phyloP scores from a whole-genome alignment of 192 early-diverging fungal species.

The Mortierella alpina region DNA sequence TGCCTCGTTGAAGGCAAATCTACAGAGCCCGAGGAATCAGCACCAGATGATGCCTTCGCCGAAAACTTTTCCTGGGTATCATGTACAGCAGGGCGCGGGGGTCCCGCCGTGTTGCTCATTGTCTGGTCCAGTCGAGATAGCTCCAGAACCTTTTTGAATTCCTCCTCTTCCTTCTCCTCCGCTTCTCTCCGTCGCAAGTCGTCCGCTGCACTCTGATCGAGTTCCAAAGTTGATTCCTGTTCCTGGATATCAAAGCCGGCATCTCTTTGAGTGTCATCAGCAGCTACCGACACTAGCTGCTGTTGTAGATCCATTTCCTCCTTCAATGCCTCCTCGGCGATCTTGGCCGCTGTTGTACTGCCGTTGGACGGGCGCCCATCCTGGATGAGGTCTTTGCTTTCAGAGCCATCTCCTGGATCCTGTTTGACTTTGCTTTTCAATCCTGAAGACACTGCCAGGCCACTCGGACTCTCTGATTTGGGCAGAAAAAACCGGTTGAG shows the following conservation, averaged over 20 bases:
- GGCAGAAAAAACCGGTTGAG: slow-evolving; percentile 40
- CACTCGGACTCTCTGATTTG: slow-evolving; percentile 1
- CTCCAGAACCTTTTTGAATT: not conserved
- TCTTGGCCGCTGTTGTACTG: not conserved
- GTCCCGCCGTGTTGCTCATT: not conserved
- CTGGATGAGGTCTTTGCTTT: not conserved
- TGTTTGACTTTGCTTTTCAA: not conserved
- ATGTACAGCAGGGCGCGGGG: too few species aligned
- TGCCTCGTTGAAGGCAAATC: slow-evolving; percentile 31
- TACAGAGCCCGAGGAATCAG: not conserved
- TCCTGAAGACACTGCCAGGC: not conserved
- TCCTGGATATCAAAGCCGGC: slow-evolving; percentile 11
- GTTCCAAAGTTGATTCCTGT: not conserved
- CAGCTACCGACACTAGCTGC: slow-evolving; percentile 3
- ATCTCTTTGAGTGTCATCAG: slow-evolving; percentile 7
- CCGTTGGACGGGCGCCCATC: not conserved
- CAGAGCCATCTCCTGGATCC: not conserved
- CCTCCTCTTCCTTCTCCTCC: not conserved
- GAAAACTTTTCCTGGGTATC: too few species aligned
- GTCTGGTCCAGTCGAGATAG: not conserved
- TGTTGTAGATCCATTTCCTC: slow-evolving; percentile 5
- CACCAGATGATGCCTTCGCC: not conserved
- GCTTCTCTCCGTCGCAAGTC: not conserved
- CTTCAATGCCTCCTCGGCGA: not conserved
- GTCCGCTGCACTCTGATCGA: not conserved